These are phyloP conservation scores for Biscogniauxia mediterranea DNA, from an alignment of 2,329 filamentous ascomycete species.

Conservation along the genomic window DNA sequence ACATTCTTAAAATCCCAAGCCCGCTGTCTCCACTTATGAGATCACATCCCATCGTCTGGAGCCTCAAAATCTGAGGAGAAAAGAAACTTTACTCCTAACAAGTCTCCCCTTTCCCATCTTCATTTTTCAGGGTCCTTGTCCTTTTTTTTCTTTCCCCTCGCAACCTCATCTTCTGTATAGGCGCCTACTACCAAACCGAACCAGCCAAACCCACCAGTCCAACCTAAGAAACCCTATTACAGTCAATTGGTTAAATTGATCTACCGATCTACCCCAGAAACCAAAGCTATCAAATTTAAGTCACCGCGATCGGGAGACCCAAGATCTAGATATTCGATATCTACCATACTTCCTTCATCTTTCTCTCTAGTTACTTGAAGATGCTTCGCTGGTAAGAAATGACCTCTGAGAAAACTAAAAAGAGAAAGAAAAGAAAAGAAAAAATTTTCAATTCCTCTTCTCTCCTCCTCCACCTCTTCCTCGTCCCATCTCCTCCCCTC, in stretches of 20 bases:
- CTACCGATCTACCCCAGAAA: no score
- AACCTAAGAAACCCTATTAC: no score
- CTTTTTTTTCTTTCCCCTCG: neutral
- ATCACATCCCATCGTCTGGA: neutral
- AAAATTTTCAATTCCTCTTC: neutral
- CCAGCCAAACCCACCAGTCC: no score
- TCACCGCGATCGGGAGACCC: neutral
- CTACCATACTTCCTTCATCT: neutral
- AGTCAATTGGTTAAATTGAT: no score
- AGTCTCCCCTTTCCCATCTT: neutral
- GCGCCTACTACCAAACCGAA: no score
- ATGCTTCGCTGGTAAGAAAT: slow-evolving; percentile 33
- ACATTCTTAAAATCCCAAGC: neutral
- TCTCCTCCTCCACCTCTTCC: neutral
- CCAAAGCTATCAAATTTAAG: neutral
- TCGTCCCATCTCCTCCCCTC: no score
- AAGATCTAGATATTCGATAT: neutral
- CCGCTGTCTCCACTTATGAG: neutral
- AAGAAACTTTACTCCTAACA: neutral
- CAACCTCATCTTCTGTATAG: no score
- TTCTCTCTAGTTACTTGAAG: neutral
- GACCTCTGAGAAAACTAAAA: neutral
- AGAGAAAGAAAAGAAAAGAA: neutral
- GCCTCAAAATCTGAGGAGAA: neutral
- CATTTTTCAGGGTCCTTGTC: neutral